phyloP scores from a whole-genome alignment of 1,284 basidiomycete genomes.

The Leccinum pseudoinsigne region DNA sequence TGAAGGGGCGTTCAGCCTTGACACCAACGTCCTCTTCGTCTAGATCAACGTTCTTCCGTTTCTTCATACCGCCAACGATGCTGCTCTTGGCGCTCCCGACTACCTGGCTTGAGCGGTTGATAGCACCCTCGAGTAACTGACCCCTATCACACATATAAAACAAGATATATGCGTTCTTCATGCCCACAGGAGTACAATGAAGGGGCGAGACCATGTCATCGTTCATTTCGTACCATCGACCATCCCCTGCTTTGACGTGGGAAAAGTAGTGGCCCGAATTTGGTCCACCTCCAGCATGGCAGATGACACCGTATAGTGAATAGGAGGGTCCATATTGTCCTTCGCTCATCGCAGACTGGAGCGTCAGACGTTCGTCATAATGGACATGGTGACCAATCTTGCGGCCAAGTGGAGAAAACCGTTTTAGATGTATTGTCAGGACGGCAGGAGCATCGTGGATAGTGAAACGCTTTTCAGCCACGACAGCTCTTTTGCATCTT shows the following conservation, averaged over 20 bases:
- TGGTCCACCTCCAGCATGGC: conserved; percentile 90
- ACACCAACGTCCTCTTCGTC: conserved; percentile 52
- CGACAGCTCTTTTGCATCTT: conserved; percentile 88
- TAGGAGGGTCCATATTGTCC: conserved; percentile 79
- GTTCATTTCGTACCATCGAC: conserved; percentile 92
- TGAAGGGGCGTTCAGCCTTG: conserved; percentile 52
- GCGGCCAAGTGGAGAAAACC: conserved; percentile 88
- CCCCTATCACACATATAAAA: conserved; percentile 88
- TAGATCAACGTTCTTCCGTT: conserved; percentile 47
- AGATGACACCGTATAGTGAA: conserved; percentile 89
- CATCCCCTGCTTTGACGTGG: conserved; percentile 73
- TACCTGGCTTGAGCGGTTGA: conserved; percentile 36
- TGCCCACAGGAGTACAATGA: conserved; percentile 48
- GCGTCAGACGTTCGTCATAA: conserved; percentile 79
- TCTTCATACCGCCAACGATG: conserved; percentile 61
- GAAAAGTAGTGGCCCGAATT: conserved; percentile 98
- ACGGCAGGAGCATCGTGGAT: conserved; percentile 87
- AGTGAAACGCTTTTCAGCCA: conserved; percentile 87
- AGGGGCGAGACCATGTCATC: conserved; percentile 73
- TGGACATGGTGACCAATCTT: conserved; percentile 81
- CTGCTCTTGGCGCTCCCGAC: conserved; percentile 34
- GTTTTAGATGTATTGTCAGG: conserved; percentile 96
- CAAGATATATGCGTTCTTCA: conserved; percentile 89
- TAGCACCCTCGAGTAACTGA: conserved; percentile 62
- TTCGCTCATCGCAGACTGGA: conserved; percentile 85